Conservation (phyloP, 2,329 filamentous ascomycete genomes). For the Microsporum canis region DNA sequence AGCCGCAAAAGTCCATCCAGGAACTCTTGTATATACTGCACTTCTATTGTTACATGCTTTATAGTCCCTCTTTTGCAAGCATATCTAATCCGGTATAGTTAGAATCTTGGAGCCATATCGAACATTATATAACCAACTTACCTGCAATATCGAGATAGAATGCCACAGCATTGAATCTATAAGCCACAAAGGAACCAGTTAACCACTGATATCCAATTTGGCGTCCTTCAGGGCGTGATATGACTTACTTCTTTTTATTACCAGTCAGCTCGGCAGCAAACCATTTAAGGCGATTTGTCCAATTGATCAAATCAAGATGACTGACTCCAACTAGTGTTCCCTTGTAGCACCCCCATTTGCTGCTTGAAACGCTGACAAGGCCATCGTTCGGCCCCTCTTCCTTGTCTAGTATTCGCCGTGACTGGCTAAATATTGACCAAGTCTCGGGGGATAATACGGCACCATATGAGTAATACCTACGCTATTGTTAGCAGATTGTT, state of each 20-base stretch:
- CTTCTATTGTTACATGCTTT: neutral
- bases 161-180: constrained; percentile 52
- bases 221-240: neutral
- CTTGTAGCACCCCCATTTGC: constrained; percentile 52
- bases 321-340: constrained; percentile 53
- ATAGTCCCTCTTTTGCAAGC: constrained; percentile 55
- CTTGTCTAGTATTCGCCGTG: constrained; percentile 43
- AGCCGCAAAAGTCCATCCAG: neutral
- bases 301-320: constrained; percentile 56
- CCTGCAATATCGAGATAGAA: constrained; percentile 56
- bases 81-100: constrained; percentile 39
- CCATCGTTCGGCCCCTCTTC: constrained; percentile 52
- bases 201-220: neutral
- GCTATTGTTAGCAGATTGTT: constrained; percentile 9
- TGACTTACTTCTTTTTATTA: constrained; percentile 40
- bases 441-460: constrained; percentile 45
- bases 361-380: constrained; percentile 49
- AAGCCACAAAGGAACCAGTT: constrained; percentile 11
- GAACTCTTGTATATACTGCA: neutral
- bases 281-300: constrained; percentile 52
- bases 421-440: constrained; percentile 47
- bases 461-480: constrained; percentile 52
- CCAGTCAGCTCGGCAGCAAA: constrained; percentile 46
- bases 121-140: constrained; percentile 24
- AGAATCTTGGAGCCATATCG: neutral